Percentiles rank a stretch among this genome's conserved stretches.
Evolutionary conservation across 1,284 basidiomycete genomes (phyloP).

Genomic region (Cronartium ribicola): DNA sequence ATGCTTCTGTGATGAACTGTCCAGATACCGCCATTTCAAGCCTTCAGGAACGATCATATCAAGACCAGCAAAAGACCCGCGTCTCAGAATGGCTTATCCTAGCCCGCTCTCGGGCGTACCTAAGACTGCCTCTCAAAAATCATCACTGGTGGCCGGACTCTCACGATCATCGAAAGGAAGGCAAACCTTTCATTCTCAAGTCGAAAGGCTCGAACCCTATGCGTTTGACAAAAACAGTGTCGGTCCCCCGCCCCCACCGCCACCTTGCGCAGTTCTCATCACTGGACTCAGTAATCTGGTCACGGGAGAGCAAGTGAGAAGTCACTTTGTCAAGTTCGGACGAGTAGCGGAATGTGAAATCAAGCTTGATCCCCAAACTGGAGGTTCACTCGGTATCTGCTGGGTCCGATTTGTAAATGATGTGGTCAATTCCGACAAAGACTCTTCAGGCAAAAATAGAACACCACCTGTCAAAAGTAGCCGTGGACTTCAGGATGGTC

Average conservation of each 20-base stretch:
- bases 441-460: conserved; percentile 44
- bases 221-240: conserved; percentile 73
- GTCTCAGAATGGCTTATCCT: conserved; percentile 42
- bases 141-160: conserved; percentile 44
- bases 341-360: conserved; percentile 67
- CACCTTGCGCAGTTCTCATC: conserved; percentile 63
- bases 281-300: conserved; percentile 69
- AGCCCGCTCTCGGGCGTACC: conserved; percentile 41
- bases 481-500: conserved; percentile 50
- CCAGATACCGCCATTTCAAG: conserved; percentile 39
- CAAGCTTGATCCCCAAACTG: conserved; percentile 73
- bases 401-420: conserved; percentile 64
- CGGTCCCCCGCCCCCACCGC: conserved; percentile 68
- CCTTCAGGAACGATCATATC: conserved; percentile 19
- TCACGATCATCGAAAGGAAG: conserved; percentile 28
- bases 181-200: conserved; percentile 31
- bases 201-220: conserved; percentile 9
- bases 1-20: conserved; percentile 14
- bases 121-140: conserved; percentile 43
- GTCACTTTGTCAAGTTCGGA: conserved; percentile 68
- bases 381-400: conserved; percentile 76
- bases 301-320: conserved; percentile 63
- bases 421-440: conserved; percentile 46
- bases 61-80: conserved; percentile 17
- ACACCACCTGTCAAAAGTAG: conserved; percentile 52